Evolutionary conservation across 345 rosid genomes (phyloP), one percentile per base, ranked within the genome.

Genomic region (Eucalyptus paniculata): DNA sequence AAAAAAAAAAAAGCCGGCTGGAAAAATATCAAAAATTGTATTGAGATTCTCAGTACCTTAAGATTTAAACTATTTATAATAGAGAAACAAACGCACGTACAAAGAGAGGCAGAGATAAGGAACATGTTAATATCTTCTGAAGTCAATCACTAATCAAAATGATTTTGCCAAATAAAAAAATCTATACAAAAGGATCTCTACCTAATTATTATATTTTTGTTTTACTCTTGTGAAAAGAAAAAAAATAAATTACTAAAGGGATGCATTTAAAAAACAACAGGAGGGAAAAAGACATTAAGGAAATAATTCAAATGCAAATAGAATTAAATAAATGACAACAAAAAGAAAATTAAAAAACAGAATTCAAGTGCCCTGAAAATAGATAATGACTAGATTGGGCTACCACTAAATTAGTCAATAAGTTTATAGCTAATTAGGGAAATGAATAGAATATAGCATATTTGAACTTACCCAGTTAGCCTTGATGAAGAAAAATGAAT

Each of bases 1-100:
- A 49, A 49, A 49, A 49, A 47, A 45, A 47, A 50, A 50, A 50
- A 50, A 50, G 7, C n/a, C 16, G 3, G 8, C 1, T 50, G 19
- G 6, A 19, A 16, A 50, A 16, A 50, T 50, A 50, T 50, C 0
- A 0, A 50, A 50, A 50, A 50, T 50, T 50, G 0, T 50, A 15
- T 50, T 50, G 53, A 50, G 53, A 50, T 6, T 50, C 16, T 50
- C 19, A 16, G 0, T 50, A 50, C 16, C 7, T 50, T 4, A 60
- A 26, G 14, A 60, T 26, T 60, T 60, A 60, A 24, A 26, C 26
- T 26, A 60, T 60, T 60, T 26, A 12, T 12, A 60, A 60, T 60
- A 28, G 32, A 12, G n/a, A 28, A 26, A 26, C 8, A 53, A 60
- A 60, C 8, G 3, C 16, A 60, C 15, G 0, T 26, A 60, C 1